Evolutionary conservation across 495 filamentous ascomycete species (phyloP), one percentile per base, ranked within the genome.

Genomic region (Aspergillus homomorphus): DNA sequence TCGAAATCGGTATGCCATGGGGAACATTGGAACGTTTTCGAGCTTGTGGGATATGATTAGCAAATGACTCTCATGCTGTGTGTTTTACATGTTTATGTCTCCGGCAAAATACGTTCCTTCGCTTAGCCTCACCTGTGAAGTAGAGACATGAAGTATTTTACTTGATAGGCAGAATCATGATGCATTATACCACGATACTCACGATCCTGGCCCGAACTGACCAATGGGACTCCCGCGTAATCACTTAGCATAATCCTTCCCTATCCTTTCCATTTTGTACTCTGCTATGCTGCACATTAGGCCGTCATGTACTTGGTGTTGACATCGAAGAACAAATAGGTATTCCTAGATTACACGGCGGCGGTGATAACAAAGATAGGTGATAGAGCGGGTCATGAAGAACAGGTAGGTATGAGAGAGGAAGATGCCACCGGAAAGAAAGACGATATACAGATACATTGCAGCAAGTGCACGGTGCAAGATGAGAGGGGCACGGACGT

Each of bases 391-490:
- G 24, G 46, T 50, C 22, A 26, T 49, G n/a, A 18, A 24, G 16
- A 42, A 55, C 43, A 23, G n/a, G 23, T 28, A 42, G 24, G 28
- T 28, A 20, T 18, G 46, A 42, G 20, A 20, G 20, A n/a, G 24
- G 23, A 33, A 55, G 33, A 48, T 45, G 41, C 41, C 44, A 50
- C 51, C 43, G 33, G 24, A 54, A 49, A 33, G 51, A 56, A 57
- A 38, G 48, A 26, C 22, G 49, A 51, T 51, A 45, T 46, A 48
- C 41, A 51, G 45, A 51, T 46, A 48, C 41, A 20, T 41, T 24
- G 38, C 21, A 58, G 24, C 18, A 44, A 43, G 24, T 41, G 38
- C n/a, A 38, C 20, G 18, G 24, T 42, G 51, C 33, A 53, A 30
- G 30, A 8, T 15, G 41, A 44, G 21, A 54, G 19, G 28, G 12